A percentile compares a stretch with the other conserved stretches of the same genome.
These are phyloP conservation scores for Gossypium stocksii DNA, from an alignment of 345 rosid species.

Conservation along the genomic window DNA sequence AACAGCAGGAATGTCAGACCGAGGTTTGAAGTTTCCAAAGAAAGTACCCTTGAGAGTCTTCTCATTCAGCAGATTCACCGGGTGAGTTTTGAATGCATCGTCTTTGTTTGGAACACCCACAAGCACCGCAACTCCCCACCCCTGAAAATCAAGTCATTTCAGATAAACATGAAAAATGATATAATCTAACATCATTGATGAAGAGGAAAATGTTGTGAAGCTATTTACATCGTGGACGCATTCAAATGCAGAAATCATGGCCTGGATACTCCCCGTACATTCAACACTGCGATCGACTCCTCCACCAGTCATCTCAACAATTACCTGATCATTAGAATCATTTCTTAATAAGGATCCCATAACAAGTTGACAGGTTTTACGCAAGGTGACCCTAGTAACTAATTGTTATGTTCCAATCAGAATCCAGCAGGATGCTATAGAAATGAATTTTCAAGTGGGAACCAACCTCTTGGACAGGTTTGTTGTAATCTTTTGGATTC, in stretches of 20 bases:
- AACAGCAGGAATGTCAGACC: conserved; percentile 52
- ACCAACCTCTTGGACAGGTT: conserved; percentile 66
- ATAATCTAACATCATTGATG: background rate
- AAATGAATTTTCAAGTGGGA: background rate
- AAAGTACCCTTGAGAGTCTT: conserved; percentile 67
- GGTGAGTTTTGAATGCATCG: conserved; percentile 55
- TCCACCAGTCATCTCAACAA: conserved; percentile 71
- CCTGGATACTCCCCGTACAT: conserved; percentile 64
- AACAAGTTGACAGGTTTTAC: background rate
- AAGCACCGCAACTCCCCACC: conserved; percentile 77
- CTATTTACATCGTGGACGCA: conserved; percentile 78
- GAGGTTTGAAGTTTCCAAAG: conserved; percentile 66
- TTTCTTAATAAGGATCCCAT: background rate
- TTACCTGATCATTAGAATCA: conserved; percentile 34
- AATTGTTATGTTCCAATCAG: background rate
- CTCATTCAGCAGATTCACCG: conserved; percentile 52
- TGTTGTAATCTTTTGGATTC: conserved; percentile 61
- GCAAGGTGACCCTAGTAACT: background rate
- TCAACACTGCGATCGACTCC: conserved; percentile 81
- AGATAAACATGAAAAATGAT: background rate
- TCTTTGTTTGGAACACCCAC: conserved; percentile 69
- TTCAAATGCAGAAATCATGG: conserved; percentile 87
- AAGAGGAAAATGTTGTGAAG: background rate
- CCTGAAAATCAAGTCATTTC: conserved; percentile 28
- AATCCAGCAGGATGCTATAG: background rate